phyloP scores from a whole-genome alignment of 306 rosid species.

The Prunus salicina region DNA sequence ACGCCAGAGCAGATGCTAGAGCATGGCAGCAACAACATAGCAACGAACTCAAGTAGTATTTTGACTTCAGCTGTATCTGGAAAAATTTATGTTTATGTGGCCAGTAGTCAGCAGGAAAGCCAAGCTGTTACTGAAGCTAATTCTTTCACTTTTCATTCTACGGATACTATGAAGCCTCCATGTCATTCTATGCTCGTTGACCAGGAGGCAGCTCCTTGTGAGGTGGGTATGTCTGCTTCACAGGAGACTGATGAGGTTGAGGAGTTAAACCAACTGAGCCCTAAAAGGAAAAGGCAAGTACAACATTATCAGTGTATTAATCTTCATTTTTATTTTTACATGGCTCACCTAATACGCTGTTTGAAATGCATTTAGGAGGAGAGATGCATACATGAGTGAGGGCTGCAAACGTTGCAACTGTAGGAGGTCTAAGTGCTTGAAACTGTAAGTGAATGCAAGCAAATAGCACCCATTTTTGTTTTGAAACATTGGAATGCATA shows the following conservation, averaged over 20 bases:
- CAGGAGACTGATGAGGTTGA: slow-evolving; percentile 9
- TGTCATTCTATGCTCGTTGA: slow-evolving; percentile 2
- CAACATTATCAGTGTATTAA: neutral
- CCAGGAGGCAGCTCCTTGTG: slow-evolving; percentile 15
- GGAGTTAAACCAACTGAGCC: slow-evolving; percentile 11
- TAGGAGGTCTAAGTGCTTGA: slow-evolving; percentile 34
- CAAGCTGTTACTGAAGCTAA: neutral
- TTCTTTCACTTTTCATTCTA: neutral
- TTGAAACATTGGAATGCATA: neutral
- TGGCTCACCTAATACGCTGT: neutral
- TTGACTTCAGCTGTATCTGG: neutral
- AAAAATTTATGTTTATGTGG: neutral
- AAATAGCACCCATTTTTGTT: neutral
- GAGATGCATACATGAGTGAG: neutral
- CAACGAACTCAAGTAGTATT: neutral
- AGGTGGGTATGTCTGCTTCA: neutral
- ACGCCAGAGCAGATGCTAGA: neutral
- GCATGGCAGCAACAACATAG: neutral
- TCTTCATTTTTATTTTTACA: neutral
- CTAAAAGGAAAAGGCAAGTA: slow-evolving; percentile 17
- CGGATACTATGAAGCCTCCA: neutral
- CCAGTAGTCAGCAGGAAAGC: slow-evolving; percentile 9
- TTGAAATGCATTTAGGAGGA: slow-evolving; percentile 19
- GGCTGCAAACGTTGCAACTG: slow-evolving; percentile 31
- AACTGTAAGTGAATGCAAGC: slow-evolving; percentile 34